These are phyloP conservation scores for Eutrema heterophyllum DNA, from an alignment of 345 rosid genomes.

Conservation along the genomic window DNA sequence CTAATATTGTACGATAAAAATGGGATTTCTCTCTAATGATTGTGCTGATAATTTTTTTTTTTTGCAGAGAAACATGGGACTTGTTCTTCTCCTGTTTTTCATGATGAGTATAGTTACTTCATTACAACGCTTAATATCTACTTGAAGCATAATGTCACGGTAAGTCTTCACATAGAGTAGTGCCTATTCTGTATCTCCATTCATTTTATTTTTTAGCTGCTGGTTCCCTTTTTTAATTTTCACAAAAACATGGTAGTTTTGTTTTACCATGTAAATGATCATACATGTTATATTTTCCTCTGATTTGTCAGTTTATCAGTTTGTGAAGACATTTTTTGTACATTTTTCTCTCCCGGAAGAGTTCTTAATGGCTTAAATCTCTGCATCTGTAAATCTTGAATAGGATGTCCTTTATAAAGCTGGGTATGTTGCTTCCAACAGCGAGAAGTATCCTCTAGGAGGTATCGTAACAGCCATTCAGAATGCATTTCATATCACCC, in stretches of 20 bases:
- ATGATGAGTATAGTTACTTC: constrained; percentile 80
- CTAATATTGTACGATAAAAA: neutral
- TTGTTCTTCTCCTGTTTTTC: constrained; percentile 71
- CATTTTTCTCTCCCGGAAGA: neutral
- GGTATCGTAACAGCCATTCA: constrained; percentile 82
- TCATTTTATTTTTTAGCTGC: neutral
- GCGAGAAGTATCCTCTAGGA: constrained; percentile 86
- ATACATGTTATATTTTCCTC: neutral
- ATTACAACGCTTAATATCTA: constrained; percentile 61
- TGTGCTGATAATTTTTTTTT: neutral
- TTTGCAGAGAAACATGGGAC: constrained; percentile 94
- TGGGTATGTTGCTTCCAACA: constrained; percentile 85
- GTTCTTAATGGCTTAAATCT: constrained; percentile 14
- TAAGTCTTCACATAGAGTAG: constrained; percentile 34
- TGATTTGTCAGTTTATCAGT: neutral
- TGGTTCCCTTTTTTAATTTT: no score
- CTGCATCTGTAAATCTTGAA: constrained; percentile 4
- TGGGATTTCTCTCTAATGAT: neutral
- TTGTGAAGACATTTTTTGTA: neutral
- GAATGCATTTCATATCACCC: constrained; percentile 77
- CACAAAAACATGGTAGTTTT: neutral
- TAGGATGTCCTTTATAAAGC: constrained; percentile 76
- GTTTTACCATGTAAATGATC: neutral
- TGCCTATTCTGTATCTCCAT: neutral
- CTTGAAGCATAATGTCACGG: constrained; percentile 83